Base-by-base conservation (phyloP, 2,329 filamentous ascomycete genomes). In the Colletotrichum lini region DNA sequence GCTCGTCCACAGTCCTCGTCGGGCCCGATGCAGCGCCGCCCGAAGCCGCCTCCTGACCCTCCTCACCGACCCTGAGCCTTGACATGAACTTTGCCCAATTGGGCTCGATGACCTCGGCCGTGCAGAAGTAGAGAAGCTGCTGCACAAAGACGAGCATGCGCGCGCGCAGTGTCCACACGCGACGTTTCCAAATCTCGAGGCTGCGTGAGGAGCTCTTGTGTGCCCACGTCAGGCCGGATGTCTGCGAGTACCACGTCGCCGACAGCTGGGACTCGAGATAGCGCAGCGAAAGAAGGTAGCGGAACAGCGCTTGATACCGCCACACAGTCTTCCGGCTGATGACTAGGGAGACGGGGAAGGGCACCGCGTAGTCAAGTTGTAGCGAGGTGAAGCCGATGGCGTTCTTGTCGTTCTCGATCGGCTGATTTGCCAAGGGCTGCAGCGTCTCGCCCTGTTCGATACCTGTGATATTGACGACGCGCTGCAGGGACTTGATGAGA, bases 141-240 rank as follows among this genome's bases (percentile, higher is more conserved):
- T 99, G 96, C 2, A 98, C 94, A 78, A 98, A 99, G 10, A 98
- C 94, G 10, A 98, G 87, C 96, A 99, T 99, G 58, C 96, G 90
- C 3, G 95, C 94, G 44, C 96, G 90, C 68, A 99, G 83, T 3
- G 94, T 98, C 92, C 94, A 98, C 0, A 96, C 94, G 40, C 94
- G 89, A 50, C 95, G 90, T 81, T 99, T 99, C 95, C 94, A 98
- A 66, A 93, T 89, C 82, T 98, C 96, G 15, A 98, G 88, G 40
- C 89, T 88, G 56, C 88, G 88, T 74, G 92, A 90, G 5, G 91
- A 90, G 26, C 93, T 94, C 76, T 90, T 92, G 81, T 97, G 93
- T 63, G 91, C 91, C 96, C 96, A 99, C 66, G 91, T 91, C 44
- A 90, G 84, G 54, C 91, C 90, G 73, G 95, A 93, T 63, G 91